Conservation (phyloP, 805 yeast genomes). For the Candida ovalis region DNA sequence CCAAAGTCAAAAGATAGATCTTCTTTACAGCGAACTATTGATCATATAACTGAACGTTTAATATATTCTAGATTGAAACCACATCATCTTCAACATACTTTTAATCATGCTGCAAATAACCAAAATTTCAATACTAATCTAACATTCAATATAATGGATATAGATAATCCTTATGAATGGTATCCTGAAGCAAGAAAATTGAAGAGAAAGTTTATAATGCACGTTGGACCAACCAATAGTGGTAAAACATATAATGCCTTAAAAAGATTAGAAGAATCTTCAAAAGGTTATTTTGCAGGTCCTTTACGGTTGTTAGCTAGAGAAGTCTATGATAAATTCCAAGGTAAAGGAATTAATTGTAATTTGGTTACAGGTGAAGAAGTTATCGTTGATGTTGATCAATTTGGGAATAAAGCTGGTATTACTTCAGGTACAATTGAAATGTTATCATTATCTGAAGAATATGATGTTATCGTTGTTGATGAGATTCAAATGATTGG, state of each 20-base stretch:
- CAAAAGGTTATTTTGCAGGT: constrained; percentile 88
- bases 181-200: constrained; percentile 81
- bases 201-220: constrained; percentile 80
- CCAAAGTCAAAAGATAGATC: constrained; percentile 3
- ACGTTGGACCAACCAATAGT: constrained; percentile 95
- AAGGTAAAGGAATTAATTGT: constrained; percentile 61
- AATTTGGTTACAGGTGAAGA: constrained; percentile 96
- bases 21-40: constrained; percentile 14
- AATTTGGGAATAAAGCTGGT: constrained; percentile 66
- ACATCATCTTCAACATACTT: constrained; percentile 21
- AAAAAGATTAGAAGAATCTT: constrained; percentile 56
- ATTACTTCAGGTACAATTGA: constrained; percentile 88
- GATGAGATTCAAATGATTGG: constrained; percentile 97
- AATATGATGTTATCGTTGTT: constrained; percentile 82
- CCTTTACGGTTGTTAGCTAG: constrained; percentile 88
- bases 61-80: constrained; percentile 31
- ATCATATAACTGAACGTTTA: constrained; percentile 24
- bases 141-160: constrained; percentile 37
- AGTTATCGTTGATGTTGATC: constrained; percentile 66
- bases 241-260: constrained; percentile 91
- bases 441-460: constrained; percentile 70
- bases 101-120: constrained; percentile 28
- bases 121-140: constrained; percentile 33
- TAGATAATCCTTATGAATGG: constrained; percentile 68
- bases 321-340: constrained; percentile 83